Percentiles rank a stretch among this genome's conserved stretches.
Conservation (phyloP, 352 stramenopile genomes). For the Globisporangium okanoganense region DNA sequence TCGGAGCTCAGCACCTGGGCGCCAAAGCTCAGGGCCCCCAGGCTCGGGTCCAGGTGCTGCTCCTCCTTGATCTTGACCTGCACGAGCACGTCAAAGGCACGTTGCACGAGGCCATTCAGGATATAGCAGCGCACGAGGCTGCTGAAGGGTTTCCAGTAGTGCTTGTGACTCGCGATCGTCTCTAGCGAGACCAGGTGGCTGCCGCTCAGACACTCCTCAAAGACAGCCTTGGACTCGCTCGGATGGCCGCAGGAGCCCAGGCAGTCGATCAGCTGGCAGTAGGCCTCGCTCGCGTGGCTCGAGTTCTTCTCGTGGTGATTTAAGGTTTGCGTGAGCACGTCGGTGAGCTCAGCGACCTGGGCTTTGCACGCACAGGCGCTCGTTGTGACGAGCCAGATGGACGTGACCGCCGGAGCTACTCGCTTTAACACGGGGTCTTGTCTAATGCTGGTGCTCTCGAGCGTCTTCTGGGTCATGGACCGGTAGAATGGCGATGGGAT, state of each 20-base stretch:
- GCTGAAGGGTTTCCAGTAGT: slow-evolving; percentile 43
- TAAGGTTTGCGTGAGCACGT: slow-evolving; percentile 20
- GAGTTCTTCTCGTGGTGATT: slow-evolving; percentile 20
- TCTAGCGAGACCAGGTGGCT: slow-evolving; percentile 25
- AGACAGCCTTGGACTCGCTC: slow-evolving; percentile 44
- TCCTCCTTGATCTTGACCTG: slow-evolving; percentile 42
- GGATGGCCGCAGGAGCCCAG: slow-evolving; percentile 31
- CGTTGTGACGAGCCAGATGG: slow-evolving; percentile 40
- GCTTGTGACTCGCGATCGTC: slow-evolving; percentile 19
- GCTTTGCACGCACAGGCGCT: slow-evolving; percentile 25
- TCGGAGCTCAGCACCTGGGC: slow-evolving; percentile 29
- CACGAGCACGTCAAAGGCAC: slow-evolving; percentile 40
- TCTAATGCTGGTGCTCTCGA: slow-evolving; percentile 17
- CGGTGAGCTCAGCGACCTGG: slow-evolving; percentile 19
- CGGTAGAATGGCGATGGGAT: slow-evolving; percentile 26
- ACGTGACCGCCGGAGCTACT: slow-evolving; percentile 14
- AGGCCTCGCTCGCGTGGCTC: slow-evolving; percentile 19
- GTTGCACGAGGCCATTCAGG: slow-evolving; percentile 36
- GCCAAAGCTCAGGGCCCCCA: slow-evolving; percentile 27
- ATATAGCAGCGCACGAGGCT: slow-evolving; percentile 37
- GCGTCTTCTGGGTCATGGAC: slow-evolving; percentile 36
- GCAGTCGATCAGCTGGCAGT: slow-evolving; percentile 37
- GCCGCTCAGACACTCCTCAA: slow-evolving; percentile 38
- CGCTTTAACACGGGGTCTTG: slow-evolving; percentile 6
- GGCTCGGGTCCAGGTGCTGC: slow-evolving; percentile 30